phyloP scores from a whole-genome alignment of 345 rosid genomes.

The Corchorus olitorius region DNA sequence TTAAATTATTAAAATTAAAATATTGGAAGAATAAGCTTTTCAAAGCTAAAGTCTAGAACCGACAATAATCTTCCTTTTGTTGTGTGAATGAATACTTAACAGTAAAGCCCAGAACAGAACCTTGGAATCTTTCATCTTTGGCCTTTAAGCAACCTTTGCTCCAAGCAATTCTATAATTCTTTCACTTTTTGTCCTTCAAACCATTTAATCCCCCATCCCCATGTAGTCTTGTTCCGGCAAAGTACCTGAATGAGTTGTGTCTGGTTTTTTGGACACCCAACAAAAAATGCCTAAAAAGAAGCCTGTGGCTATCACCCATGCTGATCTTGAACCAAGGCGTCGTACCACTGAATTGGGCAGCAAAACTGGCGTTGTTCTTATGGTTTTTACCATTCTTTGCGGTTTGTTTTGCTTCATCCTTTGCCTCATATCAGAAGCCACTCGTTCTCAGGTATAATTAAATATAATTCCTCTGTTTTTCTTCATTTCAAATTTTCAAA shows the following conservation, averaged over 20 bases:
- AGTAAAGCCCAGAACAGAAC: slow-evolving; percentile 39
- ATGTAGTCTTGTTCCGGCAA: neutral
- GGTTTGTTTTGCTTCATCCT: slow-evolving; percentile 81
- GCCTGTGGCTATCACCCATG: slow-evolving; percentile 70
- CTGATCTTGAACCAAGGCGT: slow-evolving; percentile 70
- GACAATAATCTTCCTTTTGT: slow-evolving; percentile 20
- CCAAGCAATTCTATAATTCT: slow-evolving; percentile 71
- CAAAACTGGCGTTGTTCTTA: slow-evolving; percentile 56
- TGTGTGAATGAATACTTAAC: slow-evolving; percentile 27
- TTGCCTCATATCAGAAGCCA: slow-evolving; percentile 87
- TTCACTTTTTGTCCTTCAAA: slow-evolving; percentile 12
- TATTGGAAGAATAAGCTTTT: neutral
- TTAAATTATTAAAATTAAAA: neutral
- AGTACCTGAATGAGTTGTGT: slow-evolving; percentile 26
- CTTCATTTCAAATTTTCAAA: neutral
- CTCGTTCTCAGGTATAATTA: slow-evolving; percentile 70
- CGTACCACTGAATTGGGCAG: slow-evolving; percentile 63
- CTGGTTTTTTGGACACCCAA: slow-evolving; percentile 2
- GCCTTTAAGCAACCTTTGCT: slow-evolving; percentile 88
- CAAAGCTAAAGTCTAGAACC: neutral
- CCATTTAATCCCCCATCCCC: neutral
- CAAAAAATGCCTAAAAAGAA: slow-evolving; percentile 38
- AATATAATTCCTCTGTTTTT: too few relatives aligned
- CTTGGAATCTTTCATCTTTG: slow-evolving; percentile 79
- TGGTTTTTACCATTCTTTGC: slow-evolving; percentile 57